Evolutionary conservation across 2,329 filamentous ascomycete species (phyloP), one percentile per base, ranked within the genome.

Genomic region (Cercospora sp.): DNA sequence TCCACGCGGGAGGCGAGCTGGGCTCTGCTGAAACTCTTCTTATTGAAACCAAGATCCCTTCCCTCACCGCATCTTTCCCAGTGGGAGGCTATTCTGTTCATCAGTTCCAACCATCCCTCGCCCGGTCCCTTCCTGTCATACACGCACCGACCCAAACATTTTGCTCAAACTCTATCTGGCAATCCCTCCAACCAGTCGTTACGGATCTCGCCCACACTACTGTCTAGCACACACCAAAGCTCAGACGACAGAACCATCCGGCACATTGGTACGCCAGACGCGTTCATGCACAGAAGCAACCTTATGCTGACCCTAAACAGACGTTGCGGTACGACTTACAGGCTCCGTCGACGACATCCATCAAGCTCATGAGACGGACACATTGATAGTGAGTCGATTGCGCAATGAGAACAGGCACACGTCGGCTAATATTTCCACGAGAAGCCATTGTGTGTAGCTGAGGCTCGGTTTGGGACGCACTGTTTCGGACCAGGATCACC

Each of bases 1-100:
- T 66, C 67, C 63, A 66, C 51, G 63, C 63, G 67, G 61, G 67
- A 66, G 51, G 33, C 63, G 28, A 48, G 51, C 62, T 65, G 42
- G 31, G 30, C 60, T 39, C 33, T 36, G 51, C 45, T 59, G 36
- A 20, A 58, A 33, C 18, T 63, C 67, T 68, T 65, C 67, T 63
- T 68, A 63, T 66, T 68, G 66, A 62, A 20, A 58, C 58, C 61
- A 57, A 55, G 28, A 12, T 36, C 55, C 28, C 55, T 20, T 60
- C 58, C 62, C 63, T 65, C 66, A 65, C 66, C 60, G 33, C 51
- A 48, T 63, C 55, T 16, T 57, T 42, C 12, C 62, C 13, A 31
- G 20, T 51, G 16, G 60, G 57, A 59, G 28, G 55, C n/a, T 42
- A n/a, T 33, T 60, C 39, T 31, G 30, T 42, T 51, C 39, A 26